phyloP scores from a whole-genome alignment of 2,329 filamentous ascomycete genomes.

The Ophiobolus disseminans region DNA sequence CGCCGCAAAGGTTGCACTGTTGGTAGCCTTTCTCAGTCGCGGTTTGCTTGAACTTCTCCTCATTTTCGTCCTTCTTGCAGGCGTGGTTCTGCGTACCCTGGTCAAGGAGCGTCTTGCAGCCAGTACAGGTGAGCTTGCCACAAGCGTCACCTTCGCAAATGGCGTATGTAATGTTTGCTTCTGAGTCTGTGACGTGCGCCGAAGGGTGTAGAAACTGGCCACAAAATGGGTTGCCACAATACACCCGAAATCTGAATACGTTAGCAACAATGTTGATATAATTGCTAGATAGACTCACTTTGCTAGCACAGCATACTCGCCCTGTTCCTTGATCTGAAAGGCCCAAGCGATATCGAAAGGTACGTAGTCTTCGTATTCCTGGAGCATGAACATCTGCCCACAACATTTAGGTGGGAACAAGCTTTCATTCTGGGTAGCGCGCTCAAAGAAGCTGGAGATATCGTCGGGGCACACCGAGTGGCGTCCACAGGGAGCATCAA shows the following conservation, averaged over 20 bases:
- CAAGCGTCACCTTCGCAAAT: slow-evolving; percentile 31
- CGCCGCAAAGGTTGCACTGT: slow-evolving; percentile 34
- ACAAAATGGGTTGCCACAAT: slow-evolving; percentile 33
- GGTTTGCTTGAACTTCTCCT: slow-evolving; percentile 31
- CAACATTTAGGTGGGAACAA: slow-evolving; percentile 42
- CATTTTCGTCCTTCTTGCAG: slow-evolving; percentile 31
- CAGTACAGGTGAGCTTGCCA: slow-evolving; percentile 29
- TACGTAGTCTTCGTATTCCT: slow-evolving; percentile 28
- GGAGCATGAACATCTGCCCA: slow-evolving; percentile 27
- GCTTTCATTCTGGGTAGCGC: slow-evolving; percentile 35
- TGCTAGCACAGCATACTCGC: slow-evolving; percentile 36
- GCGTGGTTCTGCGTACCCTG: slow-evolving; percentile 16
- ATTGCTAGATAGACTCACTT: slow-evolving; percentile 27
- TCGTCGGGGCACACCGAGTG: slow-evolving; percentile 37
- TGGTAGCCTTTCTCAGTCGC: slow-evolving; percentile 37
- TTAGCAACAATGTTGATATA: slow-evolving; percentile 1
- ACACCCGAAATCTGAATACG: slow-evolving; percentile 31
- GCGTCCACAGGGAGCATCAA: slow-evolving; percentile 26
- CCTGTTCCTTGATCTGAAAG: slow-evolving; percentile 33
- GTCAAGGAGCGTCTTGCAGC: slow-evolving; percentile 29
- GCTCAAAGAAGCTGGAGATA: slow-evolving; percentile 29
- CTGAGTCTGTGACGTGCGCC: slow-evolving; percentile 21
- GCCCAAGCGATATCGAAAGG: slow-evolving; percentile 26
- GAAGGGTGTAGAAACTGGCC: slow-evolving; percentile 31
- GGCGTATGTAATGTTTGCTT: slow-evolving; percentile 23